These are phyloP conservation scores for Fraxinus angustifolia DNA, from an alignment of 305 asterid species.

Conservation along the genomic window DNA sequence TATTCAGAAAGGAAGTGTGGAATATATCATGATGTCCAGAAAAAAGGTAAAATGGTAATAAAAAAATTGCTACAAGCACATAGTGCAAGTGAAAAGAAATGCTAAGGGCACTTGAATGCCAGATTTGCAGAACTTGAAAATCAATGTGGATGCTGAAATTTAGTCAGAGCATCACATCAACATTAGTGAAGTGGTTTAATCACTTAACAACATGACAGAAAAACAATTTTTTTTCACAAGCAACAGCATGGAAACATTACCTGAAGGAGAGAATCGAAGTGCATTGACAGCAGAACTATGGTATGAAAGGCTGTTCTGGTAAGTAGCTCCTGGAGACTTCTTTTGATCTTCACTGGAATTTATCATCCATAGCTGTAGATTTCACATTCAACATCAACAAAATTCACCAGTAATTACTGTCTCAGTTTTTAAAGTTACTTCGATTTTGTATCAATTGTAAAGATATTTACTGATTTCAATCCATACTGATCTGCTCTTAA, in stretches of 20 bases:
- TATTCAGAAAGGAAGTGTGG: background rate
- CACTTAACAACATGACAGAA: background rate
- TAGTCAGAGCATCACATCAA: background rate
- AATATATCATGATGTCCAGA: background rate
- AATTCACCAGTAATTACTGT: background rate
- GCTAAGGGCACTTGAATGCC: background rate
- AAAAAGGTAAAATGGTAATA: background rate
- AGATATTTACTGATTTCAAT: background rate
- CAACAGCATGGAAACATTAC: conserved; percentile 32
- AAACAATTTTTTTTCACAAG: background rate
- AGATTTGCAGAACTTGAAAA: background rate
- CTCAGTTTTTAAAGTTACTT: conserved; percentile 3
- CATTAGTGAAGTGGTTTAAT: background rate
- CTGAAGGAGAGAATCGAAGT: conserved; percentile 91
- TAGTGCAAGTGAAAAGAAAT: background rate
- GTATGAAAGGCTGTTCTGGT: conserved; percentile 70
- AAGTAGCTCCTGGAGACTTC: conserved; percentile 63
- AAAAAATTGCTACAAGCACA: background rate
- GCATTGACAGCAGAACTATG: conserved; percentile 84
- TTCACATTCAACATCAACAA: conserved; percentile 16
- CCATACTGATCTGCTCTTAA: background rate
- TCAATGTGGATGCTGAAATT: background rate
- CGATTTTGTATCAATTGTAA: background rate
- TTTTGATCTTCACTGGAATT: conserved; percentile 49
- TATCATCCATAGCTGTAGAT: conserved; percentile 72